phyloP scores from a whole-genome alignment of 2,329 filamentous ascomycete genomes.

The Monosporascus sp. region DNA sequence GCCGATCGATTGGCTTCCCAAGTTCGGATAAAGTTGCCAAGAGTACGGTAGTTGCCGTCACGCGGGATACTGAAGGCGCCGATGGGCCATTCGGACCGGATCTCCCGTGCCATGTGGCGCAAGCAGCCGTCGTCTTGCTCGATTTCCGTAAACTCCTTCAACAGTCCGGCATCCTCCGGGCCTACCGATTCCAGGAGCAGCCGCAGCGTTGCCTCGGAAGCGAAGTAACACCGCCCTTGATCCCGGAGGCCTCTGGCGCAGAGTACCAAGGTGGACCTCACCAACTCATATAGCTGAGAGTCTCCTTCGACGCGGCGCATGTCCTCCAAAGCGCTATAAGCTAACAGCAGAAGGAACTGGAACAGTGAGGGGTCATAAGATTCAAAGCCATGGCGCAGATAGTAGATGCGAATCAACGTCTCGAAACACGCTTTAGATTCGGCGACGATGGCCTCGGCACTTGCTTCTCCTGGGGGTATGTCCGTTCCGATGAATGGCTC shows the following conservation, averaged over 20 bases:
- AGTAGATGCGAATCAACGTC: slow-evolving; percentile 25
- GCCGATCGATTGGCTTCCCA: slow-evolving; percentile 3
- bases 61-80: slow-evolving; percentile 10
- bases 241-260: slow-evolving; percentile 21
- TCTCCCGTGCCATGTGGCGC: slow-evolving; percentile 11
- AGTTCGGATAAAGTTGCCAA: slow-evolving; percentile 14
- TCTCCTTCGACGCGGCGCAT: slow-evolving; percentile 2
- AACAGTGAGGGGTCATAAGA: slow-evolving; percentile 13
- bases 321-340: slow-evolving; percentile 14
- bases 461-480: slow-evolving; percentile 4
- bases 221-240: slow-evolving; percentile 18
- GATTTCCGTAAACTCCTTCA: slow-evolving; percentile 9
- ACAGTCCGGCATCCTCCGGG: slow-evolving; percentile 8
- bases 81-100: slow-evolving; percentile 19
- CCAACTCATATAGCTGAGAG: slow-evolving; percentile 6
- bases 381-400: slow-evolving; percentile 25
- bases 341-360: slow-evolving; percentile 14
- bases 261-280: slow-evolving; percentile 18
- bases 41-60: slow-evolving; percentile 5
- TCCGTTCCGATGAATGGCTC: slow-evolving; percentile 15
- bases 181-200: slow-evolving; percentile 13
- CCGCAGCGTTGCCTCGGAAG: slow-evolving; percentile 15
- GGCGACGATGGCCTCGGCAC: slow-evolving; percentile 8
- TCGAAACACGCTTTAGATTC: slow-evolving; percentile 19
- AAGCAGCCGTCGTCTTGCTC: slow-evolving; percentile 8